phyloP scores from a whole-genome alignment of 2,329 filamentous ascomycete species.

The Tolypocladium guangdongense region DNA sequence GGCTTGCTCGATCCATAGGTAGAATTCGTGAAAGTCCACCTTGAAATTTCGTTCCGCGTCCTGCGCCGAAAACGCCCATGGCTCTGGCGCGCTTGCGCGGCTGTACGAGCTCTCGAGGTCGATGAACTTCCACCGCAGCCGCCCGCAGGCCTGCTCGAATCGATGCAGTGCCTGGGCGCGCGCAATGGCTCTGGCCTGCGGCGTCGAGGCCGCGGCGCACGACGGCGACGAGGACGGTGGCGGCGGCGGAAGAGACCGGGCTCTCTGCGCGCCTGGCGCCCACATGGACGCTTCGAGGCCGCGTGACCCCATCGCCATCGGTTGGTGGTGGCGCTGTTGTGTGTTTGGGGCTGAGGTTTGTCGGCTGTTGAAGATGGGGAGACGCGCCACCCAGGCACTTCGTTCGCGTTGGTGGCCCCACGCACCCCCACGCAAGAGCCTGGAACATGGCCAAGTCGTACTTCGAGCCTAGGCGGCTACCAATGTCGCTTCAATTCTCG shows the following conservation, averaged over 20 bases:
- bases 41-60: slow-evolving; percentile 62
- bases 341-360: background rate
- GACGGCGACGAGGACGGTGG: background rate
- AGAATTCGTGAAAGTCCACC: slow-evolving; percentile 68
- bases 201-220: background rate
- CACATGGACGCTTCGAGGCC: slow-evolving; percentile 6
- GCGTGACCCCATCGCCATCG: slow-evolving; percentile 4
- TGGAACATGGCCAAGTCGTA: no score
- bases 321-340: background rate
- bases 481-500: no score
- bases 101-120: slow-evolving; percentile 47
- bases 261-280: slow-evolving; percentile 2
- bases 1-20: slow-evolving; percentile 60
- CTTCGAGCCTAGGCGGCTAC: no score
- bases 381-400: background rate
- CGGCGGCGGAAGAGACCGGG: slow-evolving; percentile 3
- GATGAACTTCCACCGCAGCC: slow-evolving; percentile 52
- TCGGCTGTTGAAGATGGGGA: background rate
- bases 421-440: no score
- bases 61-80: slow-evolving; percentile 21
- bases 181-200: background rate
- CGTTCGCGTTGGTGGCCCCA: no score
- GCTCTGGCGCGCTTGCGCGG: slow-evolving; percentile 31
- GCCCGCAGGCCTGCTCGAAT: slow-evolving; percentile 48
- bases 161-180: slow-evolving; percentile 36